Evolutionary conservation across 192 early-diverging fungal genomes (phyloP).

Genomic region (Fimicolochytrium jonesii): DNA sequence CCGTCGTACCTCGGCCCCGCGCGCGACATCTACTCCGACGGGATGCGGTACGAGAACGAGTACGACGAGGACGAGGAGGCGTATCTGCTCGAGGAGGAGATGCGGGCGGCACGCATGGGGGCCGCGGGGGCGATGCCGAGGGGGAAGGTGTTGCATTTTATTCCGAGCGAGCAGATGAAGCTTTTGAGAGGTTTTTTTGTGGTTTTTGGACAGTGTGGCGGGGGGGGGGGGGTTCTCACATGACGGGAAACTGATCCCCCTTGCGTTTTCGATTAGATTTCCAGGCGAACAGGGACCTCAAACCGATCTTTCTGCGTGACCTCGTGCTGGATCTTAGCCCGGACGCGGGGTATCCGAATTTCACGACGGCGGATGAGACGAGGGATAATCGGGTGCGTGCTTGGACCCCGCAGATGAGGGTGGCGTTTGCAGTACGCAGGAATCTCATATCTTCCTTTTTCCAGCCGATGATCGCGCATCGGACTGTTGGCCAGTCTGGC

Average conservation of each 20-base stretch:
- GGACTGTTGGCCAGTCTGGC: conserved; percentile 22
- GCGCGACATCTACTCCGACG: conserved; percentile 10
- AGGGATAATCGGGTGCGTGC: conserved; percentile 27
- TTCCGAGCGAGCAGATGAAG: conserved; percentile 54
- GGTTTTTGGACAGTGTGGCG: too few species aligned
- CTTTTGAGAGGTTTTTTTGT: conserved; percentile 59
- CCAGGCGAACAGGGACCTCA: conserved; percentile 40
- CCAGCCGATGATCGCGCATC: conserved; percentile 30
- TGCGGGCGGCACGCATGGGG: neutral
- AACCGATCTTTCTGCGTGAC: conserved; percentile 48
- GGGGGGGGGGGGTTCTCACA: too few species aligned
- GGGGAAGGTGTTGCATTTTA: conserved; percentile 51
- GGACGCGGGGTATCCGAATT: conserved; percentile 36
- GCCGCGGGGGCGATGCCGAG: conserved; percentile 5
- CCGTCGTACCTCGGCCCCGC: neutral
- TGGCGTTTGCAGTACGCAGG: too few species aligned
- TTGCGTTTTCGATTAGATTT: conserved; percentile 33
- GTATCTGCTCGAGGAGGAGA: conserved; percentile 14
- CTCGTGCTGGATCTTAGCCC: conserved; percentile 32
- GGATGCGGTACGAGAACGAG: neutral
- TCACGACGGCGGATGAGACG: conserved; percentile 22
- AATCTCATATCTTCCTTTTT: too few species aligned
- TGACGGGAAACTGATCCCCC: neutral
- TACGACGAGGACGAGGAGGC: conserved; percentile 15
- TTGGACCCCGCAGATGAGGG: neutral